Evolutionary conservation across 2,329 filamentous ascomycete species (phyloP).

Genomic region (Aspergillus tamarii): DNA sequence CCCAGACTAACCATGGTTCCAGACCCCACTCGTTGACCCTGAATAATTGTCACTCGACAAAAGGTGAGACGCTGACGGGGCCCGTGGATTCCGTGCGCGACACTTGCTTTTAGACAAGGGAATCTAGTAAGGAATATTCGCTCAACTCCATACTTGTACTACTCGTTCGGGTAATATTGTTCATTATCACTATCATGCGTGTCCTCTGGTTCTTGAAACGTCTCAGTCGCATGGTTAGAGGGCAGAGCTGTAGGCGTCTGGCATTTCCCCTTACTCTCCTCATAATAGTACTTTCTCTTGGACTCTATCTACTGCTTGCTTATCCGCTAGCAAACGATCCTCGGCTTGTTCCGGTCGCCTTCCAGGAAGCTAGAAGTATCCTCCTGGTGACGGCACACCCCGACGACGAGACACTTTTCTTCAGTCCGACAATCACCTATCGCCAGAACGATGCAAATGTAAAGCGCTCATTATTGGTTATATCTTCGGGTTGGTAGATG

Average conservation of each 20-base stretch:
- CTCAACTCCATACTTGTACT: not conserved
- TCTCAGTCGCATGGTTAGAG: not conserved
- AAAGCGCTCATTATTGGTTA: conserved; percentile 25
- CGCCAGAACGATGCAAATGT: conserved; percentile 20
- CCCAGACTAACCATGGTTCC: not conserved
- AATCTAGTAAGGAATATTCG: not conserved
- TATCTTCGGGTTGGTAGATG: conserved; percentile 24
- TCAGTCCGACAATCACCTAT: conserved; percentile 29
- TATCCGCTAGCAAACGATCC: conserved; percentile 42
- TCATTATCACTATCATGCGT: not conserved
- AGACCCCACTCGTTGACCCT: not conserved
- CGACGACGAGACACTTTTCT: conserved; percentile 34
- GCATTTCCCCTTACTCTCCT: not conserved
- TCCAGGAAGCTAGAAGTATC: conserved; percentile 39
- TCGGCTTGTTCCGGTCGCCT: conserved; percentile 40
- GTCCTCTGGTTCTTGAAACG: not conserved
- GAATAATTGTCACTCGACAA: not conserved
- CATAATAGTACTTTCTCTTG: not conserved
- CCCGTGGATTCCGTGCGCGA: not conserved
- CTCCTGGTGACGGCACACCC: conserved; percentile 44
- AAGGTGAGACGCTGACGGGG: not conserved
- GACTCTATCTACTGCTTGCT: conserved; percentile 40
- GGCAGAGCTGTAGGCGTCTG: not conserved
- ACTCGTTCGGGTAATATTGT: not conserved
- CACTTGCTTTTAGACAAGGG: not conserved